Conservation (phyloP, 148 eudicot genomes). For the Nyssa sinensis region DNA sequence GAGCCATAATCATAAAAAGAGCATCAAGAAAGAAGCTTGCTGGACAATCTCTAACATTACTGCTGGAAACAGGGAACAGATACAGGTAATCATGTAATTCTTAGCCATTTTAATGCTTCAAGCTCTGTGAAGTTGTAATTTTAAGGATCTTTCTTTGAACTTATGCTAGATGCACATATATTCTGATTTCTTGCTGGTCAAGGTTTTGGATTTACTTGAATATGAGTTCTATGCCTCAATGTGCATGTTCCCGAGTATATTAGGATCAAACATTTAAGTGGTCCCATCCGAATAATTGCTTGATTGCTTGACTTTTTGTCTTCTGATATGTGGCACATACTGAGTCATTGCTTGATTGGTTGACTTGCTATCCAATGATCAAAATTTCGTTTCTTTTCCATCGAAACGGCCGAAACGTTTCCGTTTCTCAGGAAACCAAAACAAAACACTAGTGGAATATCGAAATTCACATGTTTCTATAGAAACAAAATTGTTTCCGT, state of each 20-base stretch:
- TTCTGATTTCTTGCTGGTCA: neutral
- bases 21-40: conserved; percentile 86
- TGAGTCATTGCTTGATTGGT: too few relatives aligned
- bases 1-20: conserved; percentile 72
- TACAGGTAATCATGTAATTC: conserved; percentile 45
- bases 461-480: too few relatives aligned
- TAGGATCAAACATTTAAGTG: neutral
- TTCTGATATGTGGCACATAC: too few relatives aligned
- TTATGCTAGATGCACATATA: neutral
- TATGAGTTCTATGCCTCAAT: neutral
- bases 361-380: too few relatives aligned
- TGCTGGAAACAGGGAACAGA: conserved; percentile 74
- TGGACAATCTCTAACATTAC: conserved; percentile 86
- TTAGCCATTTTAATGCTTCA: neutral
- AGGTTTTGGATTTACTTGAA: neutral
- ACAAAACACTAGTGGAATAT: too few relatives aligned
- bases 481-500: too few relatives aligned
- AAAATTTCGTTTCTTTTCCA: too few relatives aligned
- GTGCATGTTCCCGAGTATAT: neutral
- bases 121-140: neutral
- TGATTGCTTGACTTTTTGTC: neutral
- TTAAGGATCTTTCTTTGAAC: neutral
- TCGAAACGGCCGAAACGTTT: too few relatives aligned
- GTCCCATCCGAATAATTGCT: neutral
- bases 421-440: too few relatives aligned